Evolutionary conservation across 495 filamentous ascomycete species (phyloP).

Genomic region (Gamarada debralockiae): DNA sequence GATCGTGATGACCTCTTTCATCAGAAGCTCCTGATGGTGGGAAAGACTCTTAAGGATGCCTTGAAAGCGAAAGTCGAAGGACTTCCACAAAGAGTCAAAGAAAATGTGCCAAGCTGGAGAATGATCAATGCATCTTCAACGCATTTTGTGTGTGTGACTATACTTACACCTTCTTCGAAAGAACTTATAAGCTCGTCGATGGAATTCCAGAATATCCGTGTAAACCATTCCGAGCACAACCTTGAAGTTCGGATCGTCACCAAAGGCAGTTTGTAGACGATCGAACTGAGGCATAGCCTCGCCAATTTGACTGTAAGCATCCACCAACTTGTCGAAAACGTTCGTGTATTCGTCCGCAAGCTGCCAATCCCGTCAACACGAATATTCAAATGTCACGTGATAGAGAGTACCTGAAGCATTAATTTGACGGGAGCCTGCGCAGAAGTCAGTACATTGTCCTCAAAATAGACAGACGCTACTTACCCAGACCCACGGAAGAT

Average conservation of each 20-base stretch:
- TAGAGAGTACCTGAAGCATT: conserved; percentile 21
- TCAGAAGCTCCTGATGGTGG: conserved; percentile 29
- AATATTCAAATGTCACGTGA: conserved; percentile 27
- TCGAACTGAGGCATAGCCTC: conserved; percentile 33
- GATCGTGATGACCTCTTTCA: conserved; percentile 28
- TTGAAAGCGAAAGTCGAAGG: conserved; percentile 29
- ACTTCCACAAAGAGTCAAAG: conserved; percentile 30
- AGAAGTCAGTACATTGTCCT: too few species aligned
- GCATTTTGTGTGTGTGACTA: background rate
- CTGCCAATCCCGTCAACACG: conserved; percentile 11
- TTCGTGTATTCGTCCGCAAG: conserved; percentile 14
- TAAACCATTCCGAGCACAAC: conserved; percentile 30
- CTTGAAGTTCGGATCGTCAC: conserved; percentile 27
- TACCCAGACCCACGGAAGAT: conserved; percentile 37
- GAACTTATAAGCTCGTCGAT: conserved; percentile 35
- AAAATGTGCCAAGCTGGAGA: conserved; percentile 30
- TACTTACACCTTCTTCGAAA: conserved; percentile 28
- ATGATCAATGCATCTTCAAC: background rate
- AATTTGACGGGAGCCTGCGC: conserved; percentile 10
- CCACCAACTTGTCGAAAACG: conserved; percentile 31
- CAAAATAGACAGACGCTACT: too few species aligned
- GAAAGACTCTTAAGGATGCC: conserved; percentile 28
- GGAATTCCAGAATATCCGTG: conserved; percentile 36
- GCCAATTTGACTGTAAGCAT: conserved; percentile 34
- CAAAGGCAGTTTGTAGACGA: conserved; percentile 24